Base-by-base conservation (phyloP, 164 flowering plant genomes). In the Berberis vulgaris region DNA sequence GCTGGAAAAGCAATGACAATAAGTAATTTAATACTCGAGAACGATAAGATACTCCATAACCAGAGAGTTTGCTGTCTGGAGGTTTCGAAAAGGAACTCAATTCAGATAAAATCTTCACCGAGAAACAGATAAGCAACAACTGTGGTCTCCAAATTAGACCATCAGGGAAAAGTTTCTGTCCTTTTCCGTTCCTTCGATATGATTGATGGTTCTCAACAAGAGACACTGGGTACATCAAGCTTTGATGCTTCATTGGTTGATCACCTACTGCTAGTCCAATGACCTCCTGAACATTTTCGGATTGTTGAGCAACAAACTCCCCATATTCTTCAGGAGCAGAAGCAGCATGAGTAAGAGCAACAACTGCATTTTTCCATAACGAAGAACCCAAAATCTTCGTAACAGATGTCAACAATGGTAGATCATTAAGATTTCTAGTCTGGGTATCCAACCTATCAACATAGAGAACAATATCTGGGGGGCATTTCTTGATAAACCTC, bases 241-340 rank as follows among this genome's bases (percentile, higher is more conserved):
- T 78, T 5, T 88, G 86, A 65, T 79, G 84, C 89, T 86, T 85
- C 72, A 88, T 76, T 6, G 96, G 84, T 59, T 90, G 57, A 74
- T 93, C 96, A 56, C 96, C 96, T 56, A 84, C 88, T 63, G 97
- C 91, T 68, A 90, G 98, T 42, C 91, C 88, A 52, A 93, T 82
- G 5, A 87, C 76, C 73, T 88, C 92, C 76, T 90, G 98, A 67
- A 90, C 84, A 67, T 84, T 78, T 57, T 86, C 94, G 46, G 97
- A 84, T 40, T 97, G 78, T 50, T 93, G 98, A 59, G 92, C 81
- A 55, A 93, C 90, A 75, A 84, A 90, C 49, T 69, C 83, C 69
- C 90, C 98, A 71, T 93, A 93, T 72, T 93, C 98, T 13, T 96
- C 97, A 46, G 98, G 98, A 52, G 97, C 96, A 70, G 92, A 86